Conservation (phyloP, 345 rosid genomes). For the Citrus glauca region DNA sequence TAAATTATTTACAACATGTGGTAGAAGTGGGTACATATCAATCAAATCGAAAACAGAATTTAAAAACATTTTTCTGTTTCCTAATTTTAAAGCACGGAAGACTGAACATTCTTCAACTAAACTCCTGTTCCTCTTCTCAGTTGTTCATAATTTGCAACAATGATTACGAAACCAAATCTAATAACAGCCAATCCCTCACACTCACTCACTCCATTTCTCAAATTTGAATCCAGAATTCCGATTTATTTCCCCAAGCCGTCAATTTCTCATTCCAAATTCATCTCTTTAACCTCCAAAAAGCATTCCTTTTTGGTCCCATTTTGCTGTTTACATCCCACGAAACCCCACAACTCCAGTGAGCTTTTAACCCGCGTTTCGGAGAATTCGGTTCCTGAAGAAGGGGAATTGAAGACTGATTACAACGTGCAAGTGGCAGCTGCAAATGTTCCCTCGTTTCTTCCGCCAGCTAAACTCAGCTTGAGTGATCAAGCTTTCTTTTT, state of each 20-base stretch:
- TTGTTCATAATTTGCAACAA: background rate
- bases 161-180: constrained; percentile 35
- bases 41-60: no score
- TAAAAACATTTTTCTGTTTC: no score
- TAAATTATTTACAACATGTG: no score
- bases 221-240: constrained; percentile 12
- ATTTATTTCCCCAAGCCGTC: constrained; percentile 19
- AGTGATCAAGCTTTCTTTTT: constrained; percentile 77
- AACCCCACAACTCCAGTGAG: constrained; percentile 15
- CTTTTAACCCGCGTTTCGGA: constrained; percentile 5
- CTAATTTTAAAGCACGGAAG: no score
- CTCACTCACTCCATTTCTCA: constrained; percentile 12
- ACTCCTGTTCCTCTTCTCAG: background rate
- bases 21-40: no score
- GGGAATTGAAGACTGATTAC: constrained; percentile 30
- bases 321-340: constrained; percentile 25
- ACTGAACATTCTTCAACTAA: background rate
- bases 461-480: constrained; percentile 43
- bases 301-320: constrained; percentile 29
- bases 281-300: constrained; percentile 16
- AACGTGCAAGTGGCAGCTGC: constrained; percentile 50
- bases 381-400: constrained; percentile 24
- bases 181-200: constrained; percentile 22
- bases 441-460: constrained; percentile 38
- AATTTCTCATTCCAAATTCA: constrained; percentile 12